Base-by-base conservation (phyloP, 2,329 filamentous ascomycete species). In the Orbilia blumenaviensis region DNA sequence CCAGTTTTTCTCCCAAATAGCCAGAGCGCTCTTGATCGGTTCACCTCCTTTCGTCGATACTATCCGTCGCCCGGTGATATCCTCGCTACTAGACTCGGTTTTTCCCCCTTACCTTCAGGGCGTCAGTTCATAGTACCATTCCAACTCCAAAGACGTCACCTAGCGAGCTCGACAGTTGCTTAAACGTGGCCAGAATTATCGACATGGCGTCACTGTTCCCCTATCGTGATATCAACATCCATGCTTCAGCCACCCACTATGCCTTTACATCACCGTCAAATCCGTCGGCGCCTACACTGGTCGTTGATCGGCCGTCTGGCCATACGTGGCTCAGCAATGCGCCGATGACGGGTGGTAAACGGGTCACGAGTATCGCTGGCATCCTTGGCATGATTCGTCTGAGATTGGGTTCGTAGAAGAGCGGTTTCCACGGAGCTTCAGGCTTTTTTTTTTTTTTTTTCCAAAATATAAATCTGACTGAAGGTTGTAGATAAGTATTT, bases 171-270 rank as follows among this genome's bases (percentile, higher is more conserved):
- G 23, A 41, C 38, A 21, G 42, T 69, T 56, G 54, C 64, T 42
- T 29, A 69, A 42, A 76, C 72, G 72, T 76, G 72, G 72, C 72
- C 72, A 67, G 58, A 69, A 76, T 62, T 32, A 42, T 75, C 79
- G 80, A 69, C 66, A 89, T 87, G 87, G 84, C 84, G 78, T 82
- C 83, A 67, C 83, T 84, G 66, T 85, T 90, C 67, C 95, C 94
- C 21, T 99, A 94, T 84, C 89, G 94, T 82, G 95, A 99, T 86
- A 96, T 98, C 86, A 99, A 98, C 83, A 89, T 99, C 83, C 93
- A 96, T 84, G 92, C 93, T 79, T 93, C 94, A 62, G 87, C 92
- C 80, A 92, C 94, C 81, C 91, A 95, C 82, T 99, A 99, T 86
- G 92, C 93, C 80, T 99, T 99, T 84, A 94, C 92, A 41, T 99